A percentile compares a stretch with the other conserved stretches of the same genome.
Conservation (phyloP, 2,329 filamentous ascomycete species). For the Ophiostoma ips region DNA sequence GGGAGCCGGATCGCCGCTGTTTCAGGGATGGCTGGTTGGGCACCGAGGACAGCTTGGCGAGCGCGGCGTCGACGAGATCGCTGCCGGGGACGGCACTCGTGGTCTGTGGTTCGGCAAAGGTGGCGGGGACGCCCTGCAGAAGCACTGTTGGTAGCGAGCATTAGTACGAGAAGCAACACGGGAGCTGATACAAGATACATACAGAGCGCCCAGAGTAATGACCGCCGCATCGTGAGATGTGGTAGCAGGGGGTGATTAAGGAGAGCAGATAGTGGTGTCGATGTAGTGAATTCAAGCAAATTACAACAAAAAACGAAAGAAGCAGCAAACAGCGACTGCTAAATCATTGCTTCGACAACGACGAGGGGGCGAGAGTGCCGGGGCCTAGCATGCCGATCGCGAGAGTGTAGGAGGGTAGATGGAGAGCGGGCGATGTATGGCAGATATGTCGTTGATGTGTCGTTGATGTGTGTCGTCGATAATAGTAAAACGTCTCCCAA, state of each 20-base stretch:
- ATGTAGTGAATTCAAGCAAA: not conserved
- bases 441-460: not conserved
- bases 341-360: not conserved
- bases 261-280: not conserved
- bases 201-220: slow-evolving; percentile 12
- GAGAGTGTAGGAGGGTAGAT: not conserved
- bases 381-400: not conserved
- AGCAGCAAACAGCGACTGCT: not conserved
- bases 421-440: not conserved
- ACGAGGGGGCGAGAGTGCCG: not conserved
- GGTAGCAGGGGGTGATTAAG: no score
- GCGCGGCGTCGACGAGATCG: slow-evolving; percentile 38
- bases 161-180: not conserved
- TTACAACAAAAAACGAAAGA: not conserved
- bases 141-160: slow-evolving; percentile 11
- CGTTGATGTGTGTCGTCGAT: not conserved
- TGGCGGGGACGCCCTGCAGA: slow-evolving; percentile 11
- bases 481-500: no score
- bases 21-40: slow-evolving; percentile 31
- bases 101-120: not conserved
- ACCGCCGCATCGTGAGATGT: slow-evolving; percentile 9
- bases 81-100: slow-evolving; percentile 24
- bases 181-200: not conserved
- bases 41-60: slow-evolving; percentile 35
- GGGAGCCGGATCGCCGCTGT: slow-evolving; percentile 29